Conservation (phyloP, 163 green algal species). For the Chlorella variabilis region DNA sequence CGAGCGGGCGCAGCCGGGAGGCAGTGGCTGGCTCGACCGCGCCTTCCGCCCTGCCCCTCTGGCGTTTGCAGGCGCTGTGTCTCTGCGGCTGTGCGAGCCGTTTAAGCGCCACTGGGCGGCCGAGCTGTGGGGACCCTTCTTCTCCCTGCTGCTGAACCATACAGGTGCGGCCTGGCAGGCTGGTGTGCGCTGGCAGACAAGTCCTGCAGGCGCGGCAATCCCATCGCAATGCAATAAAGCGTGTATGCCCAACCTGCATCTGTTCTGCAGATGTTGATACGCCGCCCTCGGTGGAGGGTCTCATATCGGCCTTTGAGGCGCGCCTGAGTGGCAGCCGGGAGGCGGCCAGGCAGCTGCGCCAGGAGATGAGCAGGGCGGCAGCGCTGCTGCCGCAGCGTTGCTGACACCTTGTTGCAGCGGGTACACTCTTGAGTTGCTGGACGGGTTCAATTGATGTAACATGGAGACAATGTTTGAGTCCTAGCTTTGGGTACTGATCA, state of each 20-base stretch:
- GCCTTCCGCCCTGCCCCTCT: no score
- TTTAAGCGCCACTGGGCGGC: constrained; percentile 41
- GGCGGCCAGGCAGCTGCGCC: neutral
- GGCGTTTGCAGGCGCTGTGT: constrained; percentile 27
- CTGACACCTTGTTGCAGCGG: no score
- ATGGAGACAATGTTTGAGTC: no score
- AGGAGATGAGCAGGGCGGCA: constrained; percentile 10
- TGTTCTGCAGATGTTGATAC: neutral
- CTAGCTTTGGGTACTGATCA: no score
- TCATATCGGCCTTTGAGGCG: neutral
- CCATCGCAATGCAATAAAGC: neutral
- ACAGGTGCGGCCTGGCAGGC: neutral
- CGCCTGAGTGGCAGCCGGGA: constrained; percentile 5
- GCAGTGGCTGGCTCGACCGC: no score
- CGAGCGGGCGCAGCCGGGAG: no score
- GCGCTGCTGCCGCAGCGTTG: neutral
- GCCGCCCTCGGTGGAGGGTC: neutral
- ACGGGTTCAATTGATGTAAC: no score
- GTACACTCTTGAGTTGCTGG: no score
- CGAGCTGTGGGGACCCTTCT: constrained; percentile 40
- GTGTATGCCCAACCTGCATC: neutral
- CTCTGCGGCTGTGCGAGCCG: constrained; percentile 1
- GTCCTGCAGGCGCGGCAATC: neutral
- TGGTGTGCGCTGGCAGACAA: neutral
- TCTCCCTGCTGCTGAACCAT: constrained; percentile 42